These are phyloP conservation scores for Neurospora sublineolata DNA, from an alignment of 495 filamentous ascomycete genomes.

Conservation along the genomic window DNA sequence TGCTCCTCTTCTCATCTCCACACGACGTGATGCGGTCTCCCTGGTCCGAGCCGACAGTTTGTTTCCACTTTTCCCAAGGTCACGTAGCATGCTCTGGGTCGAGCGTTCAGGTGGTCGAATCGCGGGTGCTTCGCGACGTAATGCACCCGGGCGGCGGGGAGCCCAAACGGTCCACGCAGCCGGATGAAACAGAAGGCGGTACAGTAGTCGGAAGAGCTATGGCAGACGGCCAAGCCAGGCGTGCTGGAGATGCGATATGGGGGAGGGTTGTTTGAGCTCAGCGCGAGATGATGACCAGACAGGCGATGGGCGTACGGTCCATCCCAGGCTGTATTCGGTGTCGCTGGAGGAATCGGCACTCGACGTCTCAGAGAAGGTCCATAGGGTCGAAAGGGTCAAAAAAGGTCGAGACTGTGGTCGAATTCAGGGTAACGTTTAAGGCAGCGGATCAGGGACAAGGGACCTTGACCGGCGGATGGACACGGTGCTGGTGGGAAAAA, in stretches of 20 bases:
- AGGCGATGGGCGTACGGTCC: background rate
- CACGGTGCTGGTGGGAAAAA: background rate
- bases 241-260: background rate
- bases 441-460: background rate
- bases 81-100: constrained; percentile 2
- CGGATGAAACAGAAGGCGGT: background rate
- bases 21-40: background rate
- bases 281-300: background rate
- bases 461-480: background rate
- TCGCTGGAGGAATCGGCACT: background rate
- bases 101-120: background rate
- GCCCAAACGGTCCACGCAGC: background rate
- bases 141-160: constrained; percentile 2
- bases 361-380: background rate
- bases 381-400: background rate
- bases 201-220: background rate
- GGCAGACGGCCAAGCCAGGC: background rate
- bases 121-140: constrained; percentile 4
- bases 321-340: background rate
- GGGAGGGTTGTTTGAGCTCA: background rate
- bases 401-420: background rate
- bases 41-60: background rate
- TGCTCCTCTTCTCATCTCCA: constrained; percentile 2
- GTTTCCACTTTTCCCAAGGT: background rate
- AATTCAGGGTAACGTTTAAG: background rate